Evolutionary conservation across 495 filamentous ascomycete genomes (phyloP), one percentile per base, ranked within the genome.

Genomic region (Penicillium malachiteum): DNA sequence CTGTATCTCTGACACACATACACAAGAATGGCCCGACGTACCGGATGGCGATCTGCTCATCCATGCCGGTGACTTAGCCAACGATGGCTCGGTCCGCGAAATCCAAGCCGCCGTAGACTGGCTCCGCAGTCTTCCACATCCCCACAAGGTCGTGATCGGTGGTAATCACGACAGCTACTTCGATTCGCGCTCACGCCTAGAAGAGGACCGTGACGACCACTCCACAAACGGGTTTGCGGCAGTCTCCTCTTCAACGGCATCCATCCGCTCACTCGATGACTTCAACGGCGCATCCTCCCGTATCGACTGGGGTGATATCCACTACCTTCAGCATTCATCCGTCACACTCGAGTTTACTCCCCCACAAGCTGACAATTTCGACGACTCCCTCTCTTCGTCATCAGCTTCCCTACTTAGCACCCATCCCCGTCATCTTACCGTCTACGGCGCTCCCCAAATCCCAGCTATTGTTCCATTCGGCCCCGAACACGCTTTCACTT

Each of bases 81-180:
- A 89, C 52, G 78, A 77, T 34, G 94, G 93, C 48, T 87, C 81
- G 14, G 75, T 80, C 4, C 74, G 77, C 9, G 86, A 90, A 47
- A 86, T 97, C 41, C 88, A 92, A 75, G 78, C 75, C 32, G 84
- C 89, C 58, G 70, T 96, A 17, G 83, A 92, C 69, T 97, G 92
- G 92, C 77, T 97, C 4, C 71, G 72, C 26, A 75, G 73, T 17
- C 78, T 92, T 2, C 85, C 87, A 1, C 91, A 96, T 62, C 70
- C 71, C 33, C 78, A 92, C 57, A 96, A 96, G 69, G 81, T 97
- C 46, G 81, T 91, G 37, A 87, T 97, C 55, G 81, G 84, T 53
- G 93, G 93, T n/a, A 96, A 96, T 67, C 91, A 96, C 68, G 92
- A 96, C 62, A 82, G 81, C 60, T 92, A 84, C 71, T 87, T 96